Evolutionary conservation across 192 early-diverging fungal species (phyloP).

Genomic region (Backusella tarrabulga): DNA sequence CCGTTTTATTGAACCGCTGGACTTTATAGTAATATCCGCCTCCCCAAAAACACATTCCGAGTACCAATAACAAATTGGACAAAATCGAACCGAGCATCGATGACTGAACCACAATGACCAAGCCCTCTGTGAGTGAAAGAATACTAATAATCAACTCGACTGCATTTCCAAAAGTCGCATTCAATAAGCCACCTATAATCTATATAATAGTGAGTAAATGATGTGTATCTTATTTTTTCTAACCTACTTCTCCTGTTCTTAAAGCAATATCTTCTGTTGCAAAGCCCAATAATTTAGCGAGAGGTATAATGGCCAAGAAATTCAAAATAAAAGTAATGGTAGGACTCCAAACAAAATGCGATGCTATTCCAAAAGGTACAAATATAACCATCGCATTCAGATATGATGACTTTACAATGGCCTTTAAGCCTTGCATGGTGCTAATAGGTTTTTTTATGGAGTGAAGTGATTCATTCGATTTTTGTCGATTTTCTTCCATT

Average conservation of each 20-base stretch:
- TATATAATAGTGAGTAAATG: slow-evolving; percentile 4
- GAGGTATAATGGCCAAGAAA: slow-evolving; percentile 84
- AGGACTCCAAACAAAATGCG: slow-evolving; percentile 67
- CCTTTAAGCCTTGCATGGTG: not conserved
- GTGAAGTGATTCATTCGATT: not conserved
- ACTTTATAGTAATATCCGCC: slow-evolving; percentile 78
- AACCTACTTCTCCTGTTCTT: slow-evolving; percentile 58
- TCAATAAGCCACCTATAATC: slow-evolving; percentile 83
- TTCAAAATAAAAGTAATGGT: slow-evolving; percentile 76
- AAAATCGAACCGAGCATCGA: slow-evolving; percentile 89
- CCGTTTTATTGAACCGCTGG: slow-evolving; percentile 67
- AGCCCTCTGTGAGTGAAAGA: slow-evolving; percentile 75
- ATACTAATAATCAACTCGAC: slow-evolving; percentile 85
- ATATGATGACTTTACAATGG: slow-evolving; percentile 44
- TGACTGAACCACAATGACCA: slow-evolving; percentile 84
- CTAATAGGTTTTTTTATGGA: not conserved
- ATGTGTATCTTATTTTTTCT: not conserved
- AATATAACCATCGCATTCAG: slow-evolving; percentile 67
- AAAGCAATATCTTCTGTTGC: slow-evolving; percentile 82
- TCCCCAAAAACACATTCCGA: slow-evolving; percentile 84
- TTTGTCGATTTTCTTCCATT: not conserved
- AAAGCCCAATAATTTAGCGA: slow-evolving; percentile 87
- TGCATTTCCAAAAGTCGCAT: slow-evolving; percentile 62
- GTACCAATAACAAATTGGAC: slow-evolving; percentile 83
- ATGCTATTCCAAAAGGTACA: slow-evolving; percentile 76